A percentile compares a stretch with the other conserved stretches of the same genome.
phyloP scores from a whole-genome alignment of 108 stramenopile genomes.

The Cylindrotheca closterium region DNA sequence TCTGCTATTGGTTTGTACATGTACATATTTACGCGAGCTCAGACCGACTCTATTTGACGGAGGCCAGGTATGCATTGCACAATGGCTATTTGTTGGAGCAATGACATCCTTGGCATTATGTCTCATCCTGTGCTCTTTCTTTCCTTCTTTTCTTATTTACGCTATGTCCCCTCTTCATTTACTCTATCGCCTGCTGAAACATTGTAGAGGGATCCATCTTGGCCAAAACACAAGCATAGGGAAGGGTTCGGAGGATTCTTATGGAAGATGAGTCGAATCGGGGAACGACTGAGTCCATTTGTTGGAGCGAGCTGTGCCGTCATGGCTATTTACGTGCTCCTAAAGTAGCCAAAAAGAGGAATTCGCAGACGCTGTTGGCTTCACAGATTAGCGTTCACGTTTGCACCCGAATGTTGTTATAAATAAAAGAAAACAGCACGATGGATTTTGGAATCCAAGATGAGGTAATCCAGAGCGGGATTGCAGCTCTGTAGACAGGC shows the following conservation, averaged over 20 bases:
- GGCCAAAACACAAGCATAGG: conserved; percentile 37
- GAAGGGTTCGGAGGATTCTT: conserved; percentile 70
- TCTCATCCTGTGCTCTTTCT: conserved; percentile 2
- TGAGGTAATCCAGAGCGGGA: too few species aligned
- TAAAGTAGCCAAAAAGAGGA: too few species aligned
- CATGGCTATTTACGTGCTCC: conserved; percentile 77
- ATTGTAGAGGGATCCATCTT: conserved; percentile 12
- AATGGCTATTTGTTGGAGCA: too few species aligned
- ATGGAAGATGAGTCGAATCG: conserved; percentile 85
- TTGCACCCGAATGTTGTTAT: too few species aligned
- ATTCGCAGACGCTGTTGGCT: too few species aligned
- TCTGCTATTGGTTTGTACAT: conserved; percentile 91
- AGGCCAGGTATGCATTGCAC: conserved; percentile 32
- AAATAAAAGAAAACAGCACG: too few species aligned
- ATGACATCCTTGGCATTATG: too few species aligned
- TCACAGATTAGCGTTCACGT: too few species aligned
- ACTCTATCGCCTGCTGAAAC: background rate
- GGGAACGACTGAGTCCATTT: conserved; percentile 79
- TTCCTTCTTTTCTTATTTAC: background rate
- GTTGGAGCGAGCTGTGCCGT: conserved; percentile 69
- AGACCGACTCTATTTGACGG: conserved; percentile 85
- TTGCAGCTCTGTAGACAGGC: too few species aligned
- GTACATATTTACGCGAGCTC: conserved; percentile 89
- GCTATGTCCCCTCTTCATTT: too few species aligned
- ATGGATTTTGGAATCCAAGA: too few species aligned